Percentiles rank a stretch among this genome's conserved stretches.
phyloP scores from a whole-genome alignment of 495 filamentous ascomycete species.

The Penicillium manginii region DNA sequence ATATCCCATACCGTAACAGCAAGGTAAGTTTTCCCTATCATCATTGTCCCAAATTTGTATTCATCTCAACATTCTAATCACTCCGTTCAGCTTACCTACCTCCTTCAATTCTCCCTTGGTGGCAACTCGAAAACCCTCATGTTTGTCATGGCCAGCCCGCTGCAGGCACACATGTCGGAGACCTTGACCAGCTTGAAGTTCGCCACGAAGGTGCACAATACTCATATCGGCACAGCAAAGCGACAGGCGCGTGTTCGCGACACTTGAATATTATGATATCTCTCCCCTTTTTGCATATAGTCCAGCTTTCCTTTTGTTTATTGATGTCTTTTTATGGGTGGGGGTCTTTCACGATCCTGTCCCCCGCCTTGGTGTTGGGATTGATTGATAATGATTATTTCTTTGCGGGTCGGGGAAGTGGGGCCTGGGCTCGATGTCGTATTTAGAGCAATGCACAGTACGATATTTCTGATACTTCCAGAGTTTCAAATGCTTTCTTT shows the following conservation, averaged over 20 bases:
- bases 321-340: conserved; percentile 14
- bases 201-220: conserved; percentile 92
- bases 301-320: conserved; percentile 17
- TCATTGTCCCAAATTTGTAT: neutral
- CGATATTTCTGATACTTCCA: no score
- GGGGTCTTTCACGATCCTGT: conserved; percentile 40
- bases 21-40: conserved; percentile 62
- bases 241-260: conserved; percentile 67
- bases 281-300: conserved; percentile 32
- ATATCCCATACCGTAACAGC: conserved; percentile 93
- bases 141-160: conserved; percentile 96
- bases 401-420: no score
- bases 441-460: no score
- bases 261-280: conserved; percentile 39
- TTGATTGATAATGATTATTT: conserved; percentile 4
- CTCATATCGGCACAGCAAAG: conserved; percentile 86
- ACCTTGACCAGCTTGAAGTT: conserved; percentile 95
- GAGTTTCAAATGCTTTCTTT: no score
- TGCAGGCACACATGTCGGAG: conserved; percentile 89
- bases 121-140: conserved; percentile 98
- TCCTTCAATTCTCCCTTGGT: conserved; percentile 92
- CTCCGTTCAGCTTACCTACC: conserved; percentile 75
- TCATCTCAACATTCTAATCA: conserved; percentile 7
- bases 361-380: conserved; percentile 25
- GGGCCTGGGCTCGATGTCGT: no score